Evolutionary conservation across 495 filamentous ascomycete genomes (phyloP), one percentile per base, ranked within the genome.

Genomic region (Penicillium roqueforti): DNA sequence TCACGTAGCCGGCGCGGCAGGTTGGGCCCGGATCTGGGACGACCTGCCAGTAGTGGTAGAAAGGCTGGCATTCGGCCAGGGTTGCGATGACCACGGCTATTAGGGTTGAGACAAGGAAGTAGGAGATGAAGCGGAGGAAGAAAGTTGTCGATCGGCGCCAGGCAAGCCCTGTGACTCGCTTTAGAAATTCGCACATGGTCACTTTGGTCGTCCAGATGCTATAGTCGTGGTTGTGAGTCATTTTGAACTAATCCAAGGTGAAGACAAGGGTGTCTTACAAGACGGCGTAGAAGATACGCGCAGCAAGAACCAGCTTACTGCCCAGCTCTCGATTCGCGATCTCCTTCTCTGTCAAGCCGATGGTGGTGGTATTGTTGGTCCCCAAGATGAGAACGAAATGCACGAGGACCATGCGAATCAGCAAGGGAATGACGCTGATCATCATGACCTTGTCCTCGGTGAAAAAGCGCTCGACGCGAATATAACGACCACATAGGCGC

Each of bases 131-230:
- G 49, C 80, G 71, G 7, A 97, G 71, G 20, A 81, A 82, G 3
- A 80, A 54, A 34, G 86, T 80, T 54, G 92, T 87, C 6, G 84
- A 83, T 19, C 77, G 76, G 48, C 85, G 82, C 88, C 88, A 95
- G 51, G 82, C 76, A 43, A 79, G 70, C 6, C 76, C 74, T 5
- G 81, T 80, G 34, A 97, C 80, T 20, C 93, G 85, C 60, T 86
- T 87, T 56, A 97, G 84, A 62, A 95, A 97, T 67, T 95, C 90
- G 54, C 87, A 87, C 49, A 97, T 87, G 42, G 91, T 89, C 68
- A 86, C 81, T 70, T 97, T 98, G 61, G 91, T 82, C 26, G 85
- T 86, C 92, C 92, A 98, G 52, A 98, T 86, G 57, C 91, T 93
- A 47, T n/a, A 38, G 36, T 32, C 10, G 32, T 42, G 22, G 14